These are phyloP conservation scores for Saccharomyces pastorianus DNA, from an alignment of 1,139 yeast species.

Conservation along the genomic window DNA sequence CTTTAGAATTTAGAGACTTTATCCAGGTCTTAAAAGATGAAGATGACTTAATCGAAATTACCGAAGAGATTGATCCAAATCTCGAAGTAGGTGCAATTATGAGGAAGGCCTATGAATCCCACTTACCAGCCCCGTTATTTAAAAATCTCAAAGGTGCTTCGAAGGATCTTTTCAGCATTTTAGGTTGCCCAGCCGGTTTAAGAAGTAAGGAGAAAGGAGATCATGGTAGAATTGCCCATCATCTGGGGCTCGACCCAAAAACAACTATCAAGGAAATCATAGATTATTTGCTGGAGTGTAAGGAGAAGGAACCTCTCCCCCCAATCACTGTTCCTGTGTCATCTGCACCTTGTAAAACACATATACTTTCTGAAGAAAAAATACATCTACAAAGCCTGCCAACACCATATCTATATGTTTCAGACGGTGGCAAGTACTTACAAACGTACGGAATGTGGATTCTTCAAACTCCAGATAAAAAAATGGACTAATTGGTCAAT, in stretches of 20 bases:
- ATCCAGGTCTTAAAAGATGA: conserved; percentile 15
- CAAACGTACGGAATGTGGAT: conserved; percentile 25
- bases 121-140: conserved; percentile 18
- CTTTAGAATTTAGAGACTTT: conserved; percentile 20
- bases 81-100: conserved; percentile 23
- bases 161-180: conserved; percentile 13
- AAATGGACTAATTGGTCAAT: conserved; percentile 25
- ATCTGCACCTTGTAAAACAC: conserved; percentile 17
- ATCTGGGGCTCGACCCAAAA: conserved; percentile 15
- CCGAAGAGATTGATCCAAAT: conserved; percentile 18
- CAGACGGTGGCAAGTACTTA: conserved; percentile 22
- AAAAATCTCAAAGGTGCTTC: conserved; percentile 16
- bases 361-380: conserved; percentile 13
- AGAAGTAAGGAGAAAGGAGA: conserved; percentile 10
- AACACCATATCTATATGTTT: conserved; percentile 15
- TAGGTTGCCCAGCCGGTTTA: conserved; percentile 19
- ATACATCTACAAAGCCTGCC: conserved; percentile 17
- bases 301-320: conserved; percentile 10
- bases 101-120: conserved; percentile 18
- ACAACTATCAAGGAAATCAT: conserved; percentile 18
- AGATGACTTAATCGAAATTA: conserved; percentile 19
- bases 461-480: conserved; percentile 20
- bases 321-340: conserved; percentile 10
- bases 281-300: conserved; percentile 13
- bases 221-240: conserved; percentile 23